A percentile compares a stretch with the other conserved stretches of the same genome.
Conservation (phyloP, 805 yeast species). For the Lachancea sp. region DNA sequence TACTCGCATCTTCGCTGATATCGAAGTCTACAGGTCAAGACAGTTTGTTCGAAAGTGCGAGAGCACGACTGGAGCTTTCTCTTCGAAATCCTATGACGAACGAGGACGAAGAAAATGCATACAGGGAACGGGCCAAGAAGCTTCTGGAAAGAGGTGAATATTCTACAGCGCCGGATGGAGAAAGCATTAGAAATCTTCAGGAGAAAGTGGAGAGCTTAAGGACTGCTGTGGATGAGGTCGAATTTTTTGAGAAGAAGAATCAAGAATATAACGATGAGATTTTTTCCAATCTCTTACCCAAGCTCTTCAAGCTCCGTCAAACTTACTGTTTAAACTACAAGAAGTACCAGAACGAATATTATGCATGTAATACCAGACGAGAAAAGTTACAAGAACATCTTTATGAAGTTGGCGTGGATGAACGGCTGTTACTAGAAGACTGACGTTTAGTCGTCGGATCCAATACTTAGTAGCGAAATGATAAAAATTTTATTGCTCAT, state of each 20-base stretch:
- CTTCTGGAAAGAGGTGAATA: neutral
- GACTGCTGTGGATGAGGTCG: neutral
- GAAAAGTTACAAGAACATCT: slow-evolving; percentile 1
- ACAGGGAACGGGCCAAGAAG: neutral
- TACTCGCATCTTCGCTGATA: slow-evolving; percentile 11
- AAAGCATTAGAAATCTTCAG: neutral
- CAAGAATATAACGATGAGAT: neutral
- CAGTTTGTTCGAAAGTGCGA: neutral
- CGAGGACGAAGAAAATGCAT: neutral
- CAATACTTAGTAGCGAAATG: too few species aligned
- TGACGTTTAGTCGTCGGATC: too few species aligned
- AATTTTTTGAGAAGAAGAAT: neutral
- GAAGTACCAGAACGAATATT: slow-evolving; percentile 18
- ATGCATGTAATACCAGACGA: slow-evolving; percentile 12
- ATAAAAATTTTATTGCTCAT: too few species aligned
- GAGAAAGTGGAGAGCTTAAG: neutral
- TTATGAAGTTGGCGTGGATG: neutral
- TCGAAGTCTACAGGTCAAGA: neutral
- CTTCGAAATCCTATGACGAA: neutral
- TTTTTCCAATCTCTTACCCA: slow-evolving; percentile 1
- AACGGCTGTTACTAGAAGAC: neutral
- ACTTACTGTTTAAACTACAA: slow-evolving; percentile 21
- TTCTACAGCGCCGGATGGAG: neutral
- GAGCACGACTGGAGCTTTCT: neutral
- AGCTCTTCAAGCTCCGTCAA: slow-evolving; percentile 13